Percentiles rank a stretch among this genome's conserved stretches.
These are phyloP conservation scores for Glomus cerebriforme DNA, from an alignment of 192 early-diverging fungal species.

Conservation along the genomic window DNA sequence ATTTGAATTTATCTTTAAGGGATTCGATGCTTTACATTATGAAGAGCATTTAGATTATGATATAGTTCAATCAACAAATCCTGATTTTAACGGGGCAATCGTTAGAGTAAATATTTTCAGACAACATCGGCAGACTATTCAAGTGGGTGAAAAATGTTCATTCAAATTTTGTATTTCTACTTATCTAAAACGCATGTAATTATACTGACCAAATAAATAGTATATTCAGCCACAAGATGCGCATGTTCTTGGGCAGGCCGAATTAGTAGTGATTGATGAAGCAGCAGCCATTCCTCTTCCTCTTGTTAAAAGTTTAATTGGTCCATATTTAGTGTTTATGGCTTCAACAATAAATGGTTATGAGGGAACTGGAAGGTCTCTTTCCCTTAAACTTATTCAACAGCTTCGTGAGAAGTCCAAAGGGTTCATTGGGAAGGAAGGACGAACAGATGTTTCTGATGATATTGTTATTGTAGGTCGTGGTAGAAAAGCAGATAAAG, in stretches of 20 bases:
- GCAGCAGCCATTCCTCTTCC: slow-evolving; percentile 98
- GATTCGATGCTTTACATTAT: slow-evolving; percentile 97
- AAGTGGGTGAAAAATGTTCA: slow-evolving; percentile 44
- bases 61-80: slow-evolving; percentile 97
- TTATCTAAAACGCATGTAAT: not conserved
- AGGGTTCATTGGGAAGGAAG: slow-evolving; percentile 59
- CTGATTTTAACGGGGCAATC: slow-evolving; percentile 92
- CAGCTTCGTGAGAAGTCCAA: slow-evolving; percentile 92
- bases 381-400: slow-evolving; percentile 94
- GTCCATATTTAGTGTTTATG: slow-evolving; percentile 97
- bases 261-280: slow-evolving; percentile 98
- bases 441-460: slow-evolving; percentile 34
- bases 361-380: slow-evolving; percentile 96
- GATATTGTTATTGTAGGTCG: slow-evolving; percentile 51
- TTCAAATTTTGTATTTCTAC: slow-evolving; percentile 21
- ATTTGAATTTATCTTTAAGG: slow-evolving; percentile 98
- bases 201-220: slow-evolving; percentile 41
- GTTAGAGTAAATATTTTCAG: slow-evolving; percentile 96
- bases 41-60: slow-evolving; percentile 99
- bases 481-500: slow-evolving; percentile 58
- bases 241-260: slow-evolving; percentile 91
- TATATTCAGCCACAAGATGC: slow-evolving; percentile 97
- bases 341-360: slow-evolving; percentile 99
- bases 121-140: slow-evolving; percentile 97
- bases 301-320: slow-evolving; percentile 86